Conservation (phyloP, 2,329 filamentous ascomycete genomes). For the Diaporthe helianthi region DNA sequence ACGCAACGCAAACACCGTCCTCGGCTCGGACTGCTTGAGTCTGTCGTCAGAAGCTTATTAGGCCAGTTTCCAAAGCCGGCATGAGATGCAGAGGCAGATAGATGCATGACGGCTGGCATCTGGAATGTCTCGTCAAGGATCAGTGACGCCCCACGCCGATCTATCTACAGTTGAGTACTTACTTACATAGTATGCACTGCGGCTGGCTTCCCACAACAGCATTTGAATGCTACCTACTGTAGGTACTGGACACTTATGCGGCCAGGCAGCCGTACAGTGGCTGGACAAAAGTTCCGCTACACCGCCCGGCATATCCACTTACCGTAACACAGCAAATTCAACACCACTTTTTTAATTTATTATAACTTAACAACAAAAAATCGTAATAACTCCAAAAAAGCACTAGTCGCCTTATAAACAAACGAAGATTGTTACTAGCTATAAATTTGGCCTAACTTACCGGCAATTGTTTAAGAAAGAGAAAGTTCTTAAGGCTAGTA, state of each 20-base stretch:
- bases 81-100: neutral
- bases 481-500: too few species aligned
- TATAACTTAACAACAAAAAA: too few species aligned
- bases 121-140: neutral
- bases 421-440: too few species aligned
- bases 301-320: too few species aligned
- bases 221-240: neutral
- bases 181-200: neutral
- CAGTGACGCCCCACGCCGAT: slow-evolving; percentile 29
- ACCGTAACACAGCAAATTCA: too few species aligned
- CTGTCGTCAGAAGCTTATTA: neutral
- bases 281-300: too few species aligned
- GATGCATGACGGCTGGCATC: too few species aligned
- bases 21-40: neutral
- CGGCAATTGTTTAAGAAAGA: too few species aligned
- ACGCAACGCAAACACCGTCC: neutral
- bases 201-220: neutral
- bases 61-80: neutral
- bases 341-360: too few species aligned
- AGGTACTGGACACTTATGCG: neutral
- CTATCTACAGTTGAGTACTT: neutral
- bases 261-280: slow-evolving; percentile 6
- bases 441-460: too few species aligned
- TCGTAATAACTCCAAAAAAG: too few species aligned
- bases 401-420: too few species aligned